Evolutionary conservation across 2,329 filamentous ascomycete species (phyloP).

Genomic region (Alternaria postmessia): DNA sequence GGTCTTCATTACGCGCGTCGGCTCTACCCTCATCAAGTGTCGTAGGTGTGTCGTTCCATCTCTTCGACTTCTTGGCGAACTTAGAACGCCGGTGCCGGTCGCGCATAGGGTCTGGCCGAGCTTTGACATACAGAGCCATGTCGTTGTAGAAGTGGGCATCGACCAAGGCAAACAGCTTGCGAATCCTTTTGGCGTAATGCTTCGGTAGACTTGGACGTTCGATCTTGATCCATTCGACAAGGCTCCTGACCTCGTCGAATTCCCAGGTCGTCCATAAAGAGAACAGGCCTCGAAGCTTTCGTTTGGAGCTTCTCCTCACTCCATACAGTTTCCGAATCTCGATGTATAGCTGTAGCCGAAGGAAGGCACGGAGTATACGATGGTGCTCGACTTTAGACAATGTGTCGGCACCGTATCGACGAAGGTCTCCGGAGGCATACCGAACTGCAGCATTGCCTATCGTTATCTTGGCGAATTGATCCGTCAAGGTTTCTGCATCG

Average conservation of each 20-base stretch:
- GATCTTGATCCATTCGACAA: slow-evolving; percentile 9
- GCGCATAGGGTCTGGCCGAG: background rate
- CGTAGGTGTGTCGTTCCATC: background rate
- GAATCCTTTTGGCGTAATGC: background rate
- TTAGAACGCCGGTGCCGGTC: background rate
- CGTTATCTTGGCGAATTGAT: background rate
- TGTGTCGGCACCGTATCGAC: background rate
- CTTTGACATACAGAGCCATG: background rate
- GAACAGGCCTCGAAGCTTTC: background rate
- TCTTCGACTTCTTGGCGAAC: slow-evolving; percentile 1
- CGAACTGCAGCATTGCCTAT: background rate
- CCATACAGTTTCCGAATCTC: background rate
- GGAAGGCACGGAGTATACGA: background rate
- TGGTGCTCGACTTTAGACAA: slow-evolving; percentile 3
- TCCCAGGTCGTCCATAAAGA: slow-evolving; percentile 3
- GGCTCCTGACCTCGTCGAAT: slow-evolving; percentile 7
- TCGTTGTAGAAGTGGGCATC: background rate
- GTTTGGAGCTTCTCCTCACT: background rate
- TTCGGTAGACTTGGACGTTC: background rate
- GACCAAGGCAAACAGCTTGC: background rate
- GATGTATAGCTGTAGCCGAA: background rate
- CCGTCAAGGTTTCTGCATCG: background rate
- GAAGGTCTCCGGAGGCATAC: no score
- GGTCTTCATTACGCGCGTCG: background rate
- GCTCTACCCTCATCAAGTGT: background rate